These are phyloP conservation scores for Powellomyces hirtus DNA, from an alignment of 192 early-diverging fungal species.

Conservation along the genomic window DNA sequence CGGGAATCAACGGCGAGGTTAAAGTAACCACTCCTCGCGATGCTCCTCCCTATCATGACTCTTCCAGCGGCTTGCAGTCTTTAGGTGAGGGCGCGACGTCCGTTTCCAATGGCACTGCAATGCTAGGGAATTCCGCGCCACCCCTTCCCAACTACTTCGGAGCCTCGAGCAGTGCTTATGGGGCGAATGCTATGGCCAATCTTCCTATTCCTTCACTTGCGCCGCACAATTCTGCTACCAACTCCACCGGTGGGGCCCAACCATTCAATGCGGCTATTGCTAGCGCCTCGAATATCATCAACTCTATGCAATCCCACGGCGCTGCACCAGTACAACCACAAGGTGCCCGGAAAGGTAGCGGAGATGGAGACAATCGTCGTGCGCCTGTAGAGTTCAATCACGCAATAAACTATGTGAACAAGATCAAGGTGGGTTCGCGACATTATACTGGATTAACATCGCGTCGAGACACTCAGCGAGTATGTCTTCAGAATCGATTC, in stretches of 20 bases:
- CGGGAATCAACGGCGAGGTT: conserved; percentile 77
- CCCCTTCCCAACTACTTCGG: conserved; percentile 20
- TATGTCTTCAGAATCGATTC: conserved; percentile 73
- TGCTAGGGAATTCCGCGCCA: neutral
- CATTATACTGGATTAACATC: neutral
- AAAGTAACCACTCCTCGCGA: conserved; percentile 80
- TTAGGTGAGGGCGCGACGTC: conserved; percentile 25
- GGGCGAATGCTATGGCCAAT: neutral
- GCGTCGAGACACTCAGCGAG: neutral
- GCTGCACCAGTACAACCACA: conserved; percentile 27
- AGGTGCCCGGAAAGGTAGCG: conserved; percentile 30
- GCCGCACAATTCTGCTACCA: neutral
- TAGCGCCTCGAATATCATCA: conserved; percentile 31
- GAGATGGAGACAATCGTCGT: conserved; percentile 7
- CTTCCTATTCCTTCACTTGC: neutral
- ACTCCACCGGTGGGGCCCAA: neutral
- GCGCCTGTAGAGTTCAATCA: conserved; percentile 93
- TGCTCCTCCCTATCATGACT: conserved; percentile 19
- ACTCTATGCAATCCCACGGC: conserved; percentile 26
- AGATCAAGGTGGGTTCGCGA: conserved; percentile 81
- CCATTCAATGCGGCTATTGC: conserved; percentile 18
- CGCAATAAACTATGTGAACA: conserved; percentile 99
- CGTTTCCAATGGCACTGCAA: conserved; percentile 8
- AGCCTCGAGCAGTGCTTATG: conserved; percentile 3
- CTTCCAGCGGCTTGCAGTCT: conserved; percentile 8